A percentile compares a stretch with the other conserved stretches of the same genome.
These are phyloP conservation scores for Globisporangium alternatum DNA, from an alignment of 352 stramenopile species.

Conservation along the genomic window DNA sequence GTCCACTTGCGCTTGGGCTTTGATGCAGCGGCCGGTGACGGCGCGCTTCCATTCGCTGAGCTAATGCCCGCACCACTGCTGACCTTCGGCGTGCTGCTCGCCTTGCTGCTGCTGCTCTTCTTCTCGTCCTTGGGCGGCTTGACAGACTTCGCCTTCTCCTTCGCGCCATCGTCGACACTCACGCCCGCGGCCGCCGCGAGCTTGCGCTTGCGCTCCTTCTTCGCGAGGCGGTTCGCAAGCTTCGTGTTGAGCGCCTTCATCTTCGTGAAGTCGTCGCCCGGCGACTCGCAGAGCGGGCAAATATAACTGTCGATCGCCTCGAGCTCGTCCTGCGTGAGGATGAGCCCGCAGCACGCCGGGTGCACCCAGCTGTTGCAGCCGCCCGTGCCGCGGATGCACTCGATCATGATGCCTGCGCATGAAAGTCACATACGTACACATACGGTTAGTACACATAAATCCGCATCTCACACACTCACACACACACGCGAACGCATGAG, in stretches of 20 bases:
- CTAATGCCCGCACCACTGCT: background rate
- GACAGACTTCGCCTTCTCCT: conserved; percentile 14
- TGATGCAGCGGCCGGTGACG: background rate
- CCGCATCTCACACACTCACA: background rate
- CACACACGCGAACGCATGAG: background rate
- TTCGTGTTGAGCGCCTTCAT: conserved; percentile 74
- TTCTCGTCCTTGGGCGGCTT: conserved; percentile 14
- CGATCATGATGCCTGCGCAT: conserved; percentile 87
- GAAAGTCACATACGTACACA: conserved; percentile 2
- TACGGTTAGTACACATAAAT: conserved; percentile 1
- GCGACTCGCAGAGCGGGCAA: conserved; percentile 76
- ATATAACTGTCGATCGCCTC: conserved; percentile 84
- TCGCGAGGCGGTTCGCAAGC: conserved; percentile 64
- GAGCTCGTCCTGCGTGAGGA: conserved; percentile 83
- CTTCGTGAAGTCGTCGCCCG: conserved; percentile 60
- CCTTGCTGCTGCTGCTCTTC: conserved; percentile 9
- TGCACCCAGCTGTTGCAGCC: conserved; percentile 92
- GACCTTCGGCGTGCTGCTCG: background rate
- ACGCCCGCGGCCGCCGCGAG: conserved; percentile 5
- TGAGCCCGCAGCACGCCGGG: conserved; percentile 81
- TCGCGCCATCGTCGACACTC: background rate
- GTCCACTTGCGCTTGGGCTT: conserved; percentile 34
- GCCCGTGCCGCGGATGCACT: conserved; percentile 87
- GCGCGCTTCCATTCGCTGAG: background rate
- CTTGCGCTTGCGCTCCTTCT: conserved; percentile 43